These are phyloP conservation scores for Discostella pseudostelligera DNA, from an alignment of 108 stramenopile species.

Conservation along the genomic window DNA sequence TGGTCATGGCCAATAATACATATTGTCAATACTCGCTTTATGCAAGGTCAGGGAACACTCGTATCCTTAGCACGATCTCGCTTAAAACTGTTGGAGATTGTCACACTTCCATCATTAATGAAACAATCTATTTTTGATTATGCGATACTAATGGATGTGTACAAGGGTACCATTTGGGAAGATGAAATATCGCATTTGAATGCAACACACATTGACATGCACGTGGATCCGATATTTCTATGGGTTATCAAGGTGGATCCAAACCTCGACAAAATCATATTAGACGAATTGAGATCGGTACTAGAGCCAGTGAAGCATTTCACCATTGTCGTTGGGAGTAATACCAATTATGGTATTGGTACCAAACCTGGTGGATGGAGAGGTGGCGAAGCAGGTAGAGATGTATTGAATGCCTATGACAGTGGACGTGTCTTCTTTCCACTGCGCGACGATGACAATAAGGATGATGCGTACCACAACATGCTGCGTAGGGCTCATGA, in stretches of 20 bases:
- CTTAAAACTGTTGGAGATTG: slow-evolving; percentile 57
- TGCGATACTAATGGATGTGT: slow-evolving; percentile 11
- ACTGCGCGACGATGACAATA: not conserved
- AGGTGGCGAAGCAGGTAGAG: slow-evolving; percentile 52
- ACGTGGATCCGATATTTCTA: slow-evolving; percentile 49
- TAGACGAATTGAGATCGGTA: slow-evolving; percentile 36
- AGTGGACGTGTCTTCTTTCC: slow-evolving; percentile 30
- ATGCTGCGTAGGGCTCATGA: slow-evolving; percentile 50
- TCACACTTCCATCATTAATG: slow-evolving; percentile 61
- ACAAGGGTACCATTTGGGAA: slow-evolving; percentile 26
- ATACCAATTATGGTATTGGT: slow-evolving; percentile 57
- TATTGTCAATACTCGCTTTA: slow-evolving; percentile 79
- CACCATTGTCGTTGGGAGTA: slow-evolving; percentile 62
- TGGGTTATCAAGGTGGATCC: slow-evolving; percentile 89
- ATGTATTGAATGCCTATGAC: slow-evolving; percentile 44
- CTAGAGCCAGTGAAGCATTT: slow-evolving; percentile 50
- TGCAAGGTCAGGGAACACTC: slow-evolving; percentile 74
- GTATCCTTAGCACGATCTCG: slow-evolving; percentile 61
- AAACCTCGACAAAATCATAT: slow-evolving; percentile 42
- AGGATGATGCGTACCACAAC: slow-evolving; percentile 8
- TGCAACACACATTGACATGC: not conserved
- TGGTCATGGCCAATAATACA: slow-evolving; percentile 65
- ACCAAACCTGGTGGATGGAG: slow-evolving; percentile 55
- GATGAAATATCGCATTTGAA: slow-evolving; percentile 4
- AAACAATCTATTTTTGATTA: slow-evolving; percentile 37